Evolutionary conservation across 345 rosid genomes (phyloP).

Genomic region (Eucalyptus tenuipes): DNA sequence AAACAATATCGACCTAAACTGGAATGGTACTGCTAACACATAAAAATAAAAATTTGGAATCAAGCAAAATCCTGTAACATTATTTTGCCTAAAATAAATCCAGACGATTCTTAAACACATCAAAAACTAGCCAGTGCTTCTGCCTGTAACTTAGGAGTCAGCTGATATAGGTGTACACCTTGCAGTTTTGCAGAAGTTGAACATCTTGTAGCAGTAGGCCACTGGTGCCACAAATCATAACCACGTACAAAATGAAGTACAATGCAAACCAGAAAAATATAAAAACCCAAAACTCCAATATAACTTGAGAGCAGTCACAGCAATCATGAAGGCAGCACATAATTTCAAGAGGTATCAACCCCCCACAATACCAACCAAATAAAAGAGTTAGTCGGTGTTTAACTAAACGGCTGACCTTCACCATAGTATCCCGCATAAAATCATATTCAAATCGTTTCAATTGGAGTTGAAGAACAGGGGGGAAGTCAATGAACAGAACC

Average conservation of each 20-base stretch:
- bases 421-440: constrained; percentile 88
- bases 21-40: neutral
- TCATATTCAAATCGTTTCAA: constrained; percentile 93
- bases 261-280: neutral
- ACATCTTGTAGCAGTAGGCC: neutral
- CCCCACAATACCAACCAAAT: neutral
- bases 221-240: neutral
- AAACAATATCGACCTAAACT: neutral
- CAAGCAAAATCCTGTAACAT: neutral
- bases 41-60: neutral
- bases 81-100: neutral
- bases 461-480: constrained; percentile 98
- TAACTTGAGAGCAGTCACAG: neutral
- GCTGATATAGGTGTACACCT: neutral
- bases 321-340: neutral
- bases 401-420: constrained; percentile 51
- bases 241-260: neutral
- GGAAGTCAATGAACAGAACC: constrained; percentile 81
- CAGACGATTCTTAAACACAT: neutral
- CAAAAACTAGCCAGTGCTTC: neutral
- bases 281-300: neutral
- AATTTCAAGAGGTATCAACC: neutral
- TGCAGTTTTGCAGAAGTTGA: neutral
- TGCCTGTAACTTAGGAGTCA: neutral
- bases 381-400: neutral